Base-by-base conservation (phyloP, 257 asterid genomes). In the Solanum raphanifolium region DNA sequence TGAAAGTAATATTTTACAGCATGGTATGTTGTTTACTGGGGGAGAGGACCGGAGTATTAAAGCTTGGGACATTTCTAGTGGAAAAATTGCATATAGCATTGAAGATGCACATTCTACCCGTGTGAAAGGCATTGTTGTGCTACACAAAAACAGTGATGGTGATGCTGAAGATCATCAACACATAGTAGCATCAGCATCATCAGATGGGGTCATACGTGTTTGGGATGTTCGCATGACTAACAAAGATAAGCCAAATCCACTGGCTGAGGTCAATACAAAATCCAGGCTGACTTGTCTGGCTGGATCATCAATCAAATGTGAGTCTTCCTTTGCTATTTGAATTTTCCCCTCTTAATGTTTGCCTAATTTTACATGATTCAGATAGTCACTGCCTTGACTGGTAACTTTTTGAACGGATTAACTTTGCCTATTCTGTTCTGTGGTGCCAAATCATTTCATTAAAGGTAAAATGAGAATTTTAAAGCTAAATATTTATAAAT, bases 241-340 rank as follows among this genome's bases (percentile, higher is more conserved):
- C 60, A 89, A 89, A 60, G 94, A 89, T 78, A 90, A 90, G 90
- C 85, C 96, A 34, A 91, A 38, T 71, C 99, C 98, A 29, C 43
- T 95, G 69, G 87, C 94, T 31, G 98, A 95, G 92, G 91, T 91
- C 87, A 91, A 95, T 87, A 97, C 98, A 66, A 95, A 90, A 90
- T 97, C 99, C 89, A 93, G 99, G 91, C 91, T 97, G 35, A 97
- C 99, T 83, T 97, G 99, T 91, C 98, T 97, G 83, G 98, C 98
- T 73, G 99, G 99, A 86, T 97, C 99, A 32, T 93, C 98, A 7
- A 82, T 92, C 87, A 91, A 89, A 92, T 87, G 98, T 95, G 90
- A 94, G 99, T 79, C 60, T 68, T 39, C 66, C 75, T 25, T 55
- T 88, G 60, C 62, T 52, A 20, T 66, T 27, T 58, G 65, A 23